These are phyloP conservation scores for Capniomyces stellatus DNA, from an alignment of 371 early-diverging fungal species.

Conservation along the genomic window DNA sequence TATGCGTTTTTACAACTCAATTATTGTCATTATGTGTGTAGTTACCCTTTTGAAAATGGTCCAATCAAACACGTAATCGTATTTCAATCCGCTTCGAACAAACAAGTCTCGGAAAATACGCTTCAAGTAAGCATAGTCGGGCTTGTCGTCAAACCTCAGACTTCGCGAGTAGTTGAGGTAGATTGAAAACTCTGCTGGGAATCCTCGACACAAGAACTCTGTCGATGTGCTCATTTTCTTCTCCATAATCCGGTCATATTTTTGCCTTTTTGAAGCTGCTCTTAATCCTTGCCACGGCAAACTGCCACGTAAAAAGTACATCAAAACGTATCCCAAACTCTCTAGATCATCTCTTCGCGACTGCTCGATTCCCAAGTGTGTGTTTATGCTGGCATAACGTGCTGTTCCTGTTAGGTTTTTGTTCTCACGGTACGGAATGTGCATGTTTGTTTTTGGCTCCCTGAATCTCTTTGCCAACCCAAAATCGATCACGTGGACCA, in stretches of 20 bases:
- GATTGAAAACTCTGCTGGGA: slow-evolving; percentile 88
- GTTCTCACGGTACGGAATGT: slow-evolving; percentile 94
- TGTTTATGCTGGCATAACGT: slow-evolving; percentile 97
- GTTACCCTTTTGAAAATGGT: slow-evolving; percentile 24
- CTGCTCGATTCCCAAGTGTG: slow-evolving; percentile 96
- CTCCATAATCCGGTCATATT: slow-evolving; percentile 98
- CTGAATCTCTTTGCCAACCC: slow-evolving; percentile 98
- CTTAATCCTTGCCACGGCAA: slow-evolving; percentile 99
- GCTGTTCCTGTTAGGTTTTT: slow-evolving; percentile 99
- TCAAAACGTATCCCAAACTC: slow-evolving; percentile 94
- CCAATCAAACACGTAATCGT: slow-evolving; percentile 98
- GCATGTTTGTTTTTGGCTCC: slow-evolving; percentile 89
- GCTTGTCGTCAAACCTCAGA: slow-evolving; percentile 96
- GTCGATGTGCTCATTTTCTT: slow-evolving; percentile 97
- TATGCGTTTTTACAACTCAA: too few relatives aligned
- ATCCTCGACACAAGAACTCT: slow-evolving; percentile 87
- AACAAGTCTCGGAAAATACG: slow-evolving; percentile 91
- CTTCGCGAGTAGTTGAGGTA: slow-evolving; percentile 95
- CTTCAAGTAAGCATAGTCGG: slow-evolving; percentile 95
- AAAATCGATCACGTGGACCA: slow-evolving; percentile 98
- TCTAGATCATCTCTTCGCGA: slow-evolving; percentile 99
- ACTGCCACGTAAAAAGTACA: slow-evolving; percentile 97
- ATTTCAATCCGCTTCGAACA: slow-evolving; percentile 80
- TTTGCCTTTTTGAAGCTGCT: slow-evolving; percentile 96
- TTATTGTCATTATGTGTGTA: too few relatives aligned